Base-by-base conservation (phyloP, 2,329 filamentous ascomycete species). In the Aspergillus sp. region DNA sequence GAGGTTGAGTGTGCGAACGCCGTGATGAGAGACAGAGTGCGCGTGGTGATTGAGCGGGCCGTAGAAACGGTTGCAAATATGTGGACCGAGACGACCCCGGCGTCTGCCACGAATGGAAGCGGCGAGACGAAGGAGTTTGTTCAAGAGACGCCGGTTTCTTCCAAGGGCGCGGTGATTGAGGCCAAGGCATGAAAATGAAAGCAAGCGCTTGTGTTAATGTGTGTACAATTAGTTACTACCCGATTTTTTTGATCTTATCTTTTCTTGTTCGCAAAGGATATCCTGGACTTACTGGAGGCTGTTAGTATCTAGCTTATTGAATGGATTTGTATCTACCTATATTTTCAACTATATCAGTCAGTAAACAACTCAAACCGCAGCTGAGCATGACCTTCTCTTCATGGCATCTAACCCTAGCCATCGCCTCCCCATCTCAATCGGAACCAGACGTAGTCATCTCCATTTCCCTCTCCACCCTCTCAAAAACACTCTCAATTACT, bases 31-130 rank as follows among this genome's bases (percentile, higher is more conserved):
- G 94, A 96, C 74, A 84, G 95, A 59, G 91, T 99, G 5, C 85
- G 90, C 67, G 92, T 91, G 1, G 92, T 99, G 9, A 90, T 97
- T 11, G 94, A 98, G 75, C 84, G 92, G 65, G 93, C 90, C 0
- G 89, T 94, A 3, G 93, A 97, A 80, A 90, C 92, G 26, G 91
- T 93, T 14, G 90, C 90, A 51, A 90, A 90, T 50, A 81, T 95
- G 61, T 83, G 81, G 81, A 71, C 71, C 9, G 63, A 72, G 16
- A 71, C 61, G 24, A 67, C 67, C 4, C 64, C 69, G 24, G 56
- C 68, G 16, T 65, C 64, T 29, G 59, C 67, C 36, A 58, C 64
- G 14, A 72, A 72, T 60, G 73, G 67, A 11, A 72, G 71, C 59
- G 73, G 67, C 4, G 65, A 64, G 29, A 52, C 46, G 2, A 67